Evolutionary conservation across 805 yeast genomes (phyloP).

Genomic region (Hyphopichia homilentoma): DNA sequence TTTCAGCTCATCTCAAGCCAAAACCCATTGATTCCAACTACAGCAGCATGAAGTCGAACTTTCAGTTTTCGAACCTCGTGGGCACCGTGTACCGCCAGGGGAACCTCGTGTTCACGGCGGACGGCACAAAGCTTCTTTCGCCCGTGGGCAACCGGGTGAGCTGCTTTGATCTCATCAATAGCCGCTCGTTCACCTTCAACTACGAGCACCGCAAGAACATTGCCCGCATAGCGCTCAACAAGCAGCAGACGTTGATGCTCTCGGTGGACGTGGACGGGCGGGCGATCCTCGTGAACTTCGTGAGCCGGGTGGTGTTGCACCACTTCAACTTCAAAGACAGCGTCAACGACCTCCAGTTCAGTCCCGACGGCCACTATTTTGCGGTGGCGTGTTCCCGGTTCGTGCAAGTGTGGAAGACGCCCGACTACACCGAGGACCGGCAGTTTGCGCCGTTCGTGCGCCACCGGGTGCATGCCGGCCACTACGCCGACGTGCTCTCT

Average conservation of each 20-base stretch:
- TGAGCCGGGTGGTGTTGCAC: conserved; percentile 79
- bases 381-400: conserved; percentile 82
- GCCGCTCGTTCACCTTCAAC: conserved; percentile 81
- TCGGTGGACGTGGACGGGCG: conserved; percentile 91
- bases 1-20: conserved; percentile 10
- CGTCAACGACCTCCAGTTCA: conserved; percentile 72
- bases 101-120: conserved; percentile 79
- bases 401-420: conserved; percentile 92
- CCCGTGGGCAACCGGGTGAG: conserved; percentile 95
- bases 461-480: conserved; percentile 88
- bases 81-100: conserved; percentile 96
- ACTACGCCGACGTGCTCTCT: conserved; percentile 74
- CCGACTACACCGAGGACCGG: conserved; percentile 72
- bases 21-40: not conserved
- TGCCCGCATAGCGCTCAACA: conserved; percentile 73
- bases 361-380: conserved; percentile 84
- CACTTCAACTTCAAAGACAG: conserved; percentile 88
- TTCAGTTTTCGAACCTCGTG: conserved; percentile 77
- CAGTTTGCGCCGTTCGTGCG: conserved; percentile 96
- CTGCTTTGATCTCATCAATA: conserved; percentile 80
- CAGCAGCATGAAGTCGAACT: conserved; percentile 74
- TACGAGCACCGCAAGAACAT: conserved; percentile 91
- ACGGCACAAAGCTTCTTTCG: conserved; percentile 77
- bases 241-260: conserved; percentile 72
- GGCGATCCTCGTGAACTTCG: conserved; percentile 85